Evolutionary conservation across 352 stramenopile species (phyloP).

Genomic region (Peronospora belbahrii): DNA sequence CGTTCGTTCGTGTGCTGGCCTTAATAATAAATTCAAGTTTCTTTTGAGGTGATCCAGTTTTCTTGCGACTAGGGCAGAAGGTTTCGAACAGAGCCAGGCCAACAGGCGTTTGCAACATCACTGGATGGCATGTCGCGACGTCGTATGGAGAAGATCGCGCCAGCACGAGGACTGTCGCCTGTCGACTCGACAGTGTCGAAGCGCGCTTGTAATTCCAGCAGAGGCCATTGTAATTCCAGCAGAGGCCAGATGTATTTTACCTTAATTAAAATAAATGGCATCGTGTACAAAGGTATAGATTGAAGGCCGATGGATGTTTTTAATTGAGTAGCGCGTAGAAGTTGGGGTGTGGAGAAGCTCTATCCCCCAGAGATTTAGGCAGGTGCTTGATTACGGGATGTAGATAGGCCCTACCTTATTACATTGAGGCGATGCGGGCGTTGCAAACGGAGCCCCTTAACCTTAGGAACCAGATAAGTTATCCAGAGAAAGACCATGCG

Average conservation of each 20-base stretch:
- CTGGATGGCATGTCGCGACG: conserved; percentile 21
- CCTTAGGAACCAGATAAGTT: conserved; percentile 19
- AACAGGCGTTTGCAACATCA: conserved; percentile 20
- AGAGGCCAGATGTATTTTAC: no score
- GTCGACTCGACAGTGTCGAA: background rate
- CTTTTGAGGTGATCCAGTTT: conserved; percentile 24
- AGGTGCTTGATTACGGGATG: conserved; percentile 10
- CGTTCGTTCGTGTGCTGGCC: conserved; percentile 17
- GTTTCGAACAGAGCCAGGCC: conserved; percentile 8
- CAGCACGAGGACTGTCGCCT: conserved; percentile 2
- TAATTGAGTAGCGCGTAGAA: conserved; percentile 5
- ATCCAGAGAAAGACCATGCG: conserved; percentile 12
- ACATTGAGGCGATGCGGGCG: background rate
- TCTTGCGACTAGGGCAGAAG: conserved; percentile 30
- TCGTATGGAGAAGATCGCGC: conserved; percentile 23
- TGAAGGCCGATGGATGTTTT: conserved; percentile 3
- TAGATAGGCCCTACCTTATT: conserved; percentile 8
- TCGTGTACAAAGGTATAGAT: no score
- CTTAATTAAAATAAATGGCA: no score
- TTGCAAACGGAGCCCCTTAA: conserved; percentile 7
- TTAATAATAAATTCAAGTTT: conserved; percentile 20
- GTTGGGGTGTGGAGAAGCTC: background rate
- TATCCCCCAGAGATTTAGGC: conserved; percentile 10
- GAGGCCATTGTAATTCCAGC: no score
- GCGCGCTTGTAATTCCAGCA: background rate